Conservation (phyloP, 345 rosid genomes). For the Zanthoxylum bungeanum region DNA sequence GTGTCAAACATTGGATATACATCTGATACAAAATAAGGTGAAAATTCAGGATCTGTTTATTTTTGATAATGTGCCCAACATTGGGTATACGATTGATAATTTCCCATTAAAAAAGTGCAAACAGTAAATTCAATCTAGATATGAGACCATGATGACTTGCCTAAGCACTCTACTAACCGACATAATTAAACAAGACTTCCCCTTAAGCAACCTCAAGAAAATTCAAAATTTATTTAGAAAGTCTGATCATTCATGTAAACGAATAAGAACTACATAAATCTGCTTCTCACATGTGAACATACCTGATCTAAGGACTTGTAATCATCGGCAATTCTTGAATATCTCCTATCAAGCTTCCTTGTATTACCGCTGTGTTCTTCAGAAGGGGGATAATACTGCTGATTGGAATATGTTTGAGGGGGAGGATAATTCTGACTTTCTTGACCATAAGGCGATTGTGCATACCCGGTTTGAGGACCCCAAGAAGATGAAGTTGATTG, state of each 20-base stretch:
- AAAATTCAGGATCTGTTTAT: no score
- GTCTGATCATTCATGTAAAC: neutral
- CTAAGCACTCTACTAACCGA: no score
- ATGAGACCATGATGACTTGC: no score
- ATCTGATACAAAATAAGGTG: no score
- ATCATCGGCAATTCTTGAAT: conserved; percentile 70
- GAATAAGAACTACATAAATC: neutral
- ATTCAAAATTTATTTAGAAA: neutral
- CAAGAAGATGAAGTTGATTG: conserved; percentile 49
- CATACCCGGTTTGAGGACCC: conserved; percentile 28
- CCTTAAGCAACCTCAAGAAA: neutral
- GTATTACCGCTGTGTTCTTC: conserved; percentile 30
- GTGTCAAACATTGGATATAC: no score
- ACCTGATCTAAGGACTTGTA: conserved; percentile 85
- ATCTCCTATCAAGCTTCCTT: conserved; percentile 65
- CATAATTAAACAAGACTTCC: neutral
- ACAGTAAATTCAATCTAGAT: neutral
- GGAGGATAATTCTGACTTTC: conserved; percentile 41
- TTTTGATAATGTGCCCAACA: no score
- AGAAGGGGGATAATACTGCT: conserved; percentile 30
- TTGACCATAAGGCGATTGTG: conserved; percentile 37
- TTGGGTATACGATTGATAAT: no score
- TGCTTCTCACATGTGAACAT: neutral
- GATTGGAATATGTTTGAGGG: conserved; percentile 29
- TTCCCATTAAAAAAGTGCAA: no score